Evolutionary conservation across 495 filamentous ascomycete genomes (phyloP).

Genomic region (Arthonia radiata): DNA sequence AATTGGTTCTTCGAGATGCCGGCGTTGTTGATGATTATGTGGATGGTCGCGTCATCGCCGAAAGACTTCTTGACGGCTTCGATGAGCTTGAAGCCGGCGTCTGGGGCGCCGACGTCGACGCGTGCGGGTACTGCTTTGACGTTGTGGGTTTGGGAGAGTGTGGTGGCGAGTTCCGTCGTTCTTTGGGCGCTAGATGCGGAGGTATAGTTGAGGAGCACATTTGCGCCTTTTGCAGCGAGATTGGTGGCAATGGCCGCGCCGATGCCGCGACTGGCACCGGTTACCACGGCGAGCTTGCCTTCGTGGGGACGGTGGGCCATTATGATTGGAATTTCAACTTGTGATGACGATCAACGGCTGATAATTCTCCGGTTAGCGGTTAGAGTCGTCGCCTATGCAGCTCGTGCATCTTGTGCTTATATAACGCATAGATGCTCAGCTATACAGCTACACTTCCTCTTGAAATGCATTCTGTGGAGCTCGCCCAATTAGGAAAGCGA

Average conservation of each 20-base stretch:
- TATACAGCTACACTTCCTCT: too few species aligned
- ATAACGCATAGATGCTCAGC: too few species aligned
- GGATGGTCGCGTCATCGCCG: conserved; percentile 27
- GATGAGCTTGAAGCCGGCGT: conserved; percentile 18
- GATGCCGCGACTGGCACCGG: conserved; percentile 34
- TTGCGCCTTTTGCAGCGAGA: conserved; percentile 47
- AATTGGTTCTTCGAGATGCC: conserved; percentile 36
- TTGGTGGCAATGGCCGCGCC: conserved; percentile 64
- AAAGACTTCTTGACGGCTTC: conserved; percentile 25
- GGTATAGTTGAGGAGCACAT: conserved; percentile 46
- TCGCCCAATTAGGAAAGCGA: too few species aligned
- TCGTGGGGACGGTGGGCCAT: too few species aligned
- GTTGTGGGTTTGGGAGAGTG: conserved; percentile 11
- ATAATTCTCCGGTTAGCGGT: too few species aligned
- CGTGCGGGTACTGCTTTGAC: conserved; percentile 25
- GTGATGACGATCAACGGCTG: too few species aligned
- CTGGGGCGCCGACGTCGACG: conserved; percentile 28
- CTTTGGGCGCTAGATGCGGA: conserved; percentile 27
- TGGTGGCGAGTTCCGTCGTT: conserved; percentile 16
- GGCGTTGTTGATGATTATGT: conserved; percentile 80
- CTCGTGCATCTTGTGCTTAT: too few species aligned
- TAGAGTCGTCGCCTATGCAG: too few species aligned
- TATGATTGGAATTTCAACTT: too few species aligned
- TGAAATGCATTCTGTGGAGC: too few species aligned
- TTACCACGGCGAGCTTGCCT: too few species aligned